A percentile compares a stretch with the other conserved stretches of the same genome.
phyloP scores from a whole-genome alignment of 2,329 filamentous ascomycete genomes.

The Chrysoporthe cubensis region DNA sequence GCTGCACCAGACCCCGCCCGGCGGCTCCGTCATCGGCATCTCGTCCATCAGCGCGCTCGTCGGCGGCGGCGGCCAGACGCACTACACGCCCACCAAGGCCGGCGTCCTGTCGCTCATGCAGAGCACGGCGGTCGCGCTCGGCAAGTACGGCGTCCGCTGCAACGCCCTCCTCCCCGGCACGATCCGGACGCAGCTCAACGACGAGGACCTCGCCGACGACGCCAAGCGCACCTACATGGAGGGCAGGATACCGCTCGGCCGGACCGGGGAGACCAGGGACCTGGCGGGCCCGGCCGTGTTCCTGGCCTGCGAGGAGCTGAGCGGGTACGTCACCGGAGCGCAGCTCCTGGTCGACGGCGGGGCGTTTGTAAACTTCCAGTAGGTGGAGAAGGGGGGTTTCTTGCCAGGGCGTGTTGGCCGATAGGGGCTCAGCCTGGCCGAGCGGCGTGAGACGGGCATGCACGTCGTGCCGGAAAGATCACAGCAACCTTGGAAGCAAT shows the following conservation, averaged over 20 bases:
- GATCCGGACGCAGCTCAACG: constrained; percentile 82
- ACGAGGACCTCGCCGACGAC: constrained; percentile 76
- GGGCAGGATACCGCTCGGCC: constrained; percentile 75
- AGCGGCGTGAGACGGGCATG: no score
- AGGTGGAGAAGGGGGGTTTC: constrained; percentile 25
- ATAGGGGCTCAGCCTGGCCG: no score
- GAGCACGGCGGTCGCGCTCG: constrained; percentile 77
- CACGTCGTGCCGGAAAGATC: no score
- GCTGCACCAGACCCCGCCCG: constrained; percentile 59
- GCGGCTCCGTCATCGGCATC: constrained; percentile 80
- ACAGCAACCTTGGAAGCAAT: no score
- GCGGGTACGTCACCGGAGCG: constrained; percentile 79
- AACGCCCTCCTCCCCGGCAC: constrained; percentile 85
- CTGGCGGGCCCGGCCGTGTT: constrained; percentile 85
- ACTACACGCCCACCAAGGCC: constrained; percentile 90
- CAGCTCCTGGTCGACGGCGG: constrained; percentile 88
- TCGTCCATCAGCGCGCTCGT: constrained; percentile 76
- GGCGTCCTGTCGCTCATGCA: constrained; percentile 83
- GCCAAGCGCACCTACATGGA: constrained; percentile 79
- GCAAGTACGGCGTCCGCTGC: constrained; percentile 75
- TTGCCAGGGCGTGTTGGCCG: not conserved
- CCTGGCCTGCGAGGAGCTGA: constrained; percentile 77
- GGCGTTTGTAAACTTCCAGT: constrained; percentile 87
- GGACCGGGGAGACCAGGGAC: constrained; percentile 74
- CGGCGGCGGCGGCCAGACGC: constrained; percentile 76